These are phyloP conservation scores for Picochlorum costavermella DNA, from an alignment of 139 green algal genomes.

Conservation along the genomic window DNA sequence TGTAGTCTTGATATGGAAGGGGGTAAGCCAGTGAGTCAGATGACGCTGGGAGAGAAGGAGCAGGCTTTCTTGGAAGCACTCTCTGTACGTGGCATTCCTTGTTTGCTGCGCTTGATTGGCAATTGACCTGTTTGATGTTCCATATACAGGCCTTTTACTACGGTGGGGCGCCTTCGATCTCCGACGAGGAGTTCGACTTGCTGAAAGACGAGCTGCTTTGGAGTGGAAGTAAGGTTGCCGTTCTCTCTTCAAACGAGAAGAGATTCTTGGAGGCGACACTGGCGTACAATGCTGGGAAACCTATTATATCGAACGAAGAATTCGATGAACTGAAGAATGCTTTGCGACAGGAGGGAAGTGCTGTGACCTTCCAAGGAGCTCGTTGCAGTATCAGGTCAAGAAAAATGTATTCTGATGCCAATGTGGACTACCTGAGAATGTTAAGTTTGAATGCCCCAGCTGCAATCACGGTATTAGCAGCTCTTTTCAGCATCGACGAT, in stretches of 20 bases:
- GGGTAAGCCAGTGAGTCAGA: constrained; percentile 10
- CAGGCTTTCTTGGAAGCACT: constrained; percentile 72
- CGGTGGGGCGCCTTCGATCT: constrained; percentile 61
- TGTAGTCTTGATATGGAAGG: constrained; percentile 23
- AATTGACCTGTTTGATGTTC: neutral
- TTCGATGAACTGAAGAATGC: constrained; percentile 57
- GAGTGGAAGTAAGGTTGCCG: constrained; percentile 65
- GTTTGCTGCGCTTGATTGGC: neutral
- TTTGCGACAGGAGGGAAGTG: neutral
- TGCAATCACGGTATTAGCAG: constrained; percentile 50
- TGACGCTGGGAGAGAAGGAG: constrained; percentile 76
- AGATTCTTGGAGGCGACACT: constrained; percentile 74
- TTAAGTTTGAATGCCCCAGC: constrained; percentile 76
- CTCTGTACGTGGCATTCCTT: constrained; percentile 16
- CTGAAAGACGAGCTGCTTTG: constrained; percentile 86
- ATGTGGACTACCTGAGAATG: constrained; percentile 76
- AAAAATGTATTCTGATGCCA: constrained; percentile 64
- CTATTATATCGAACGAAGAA: constrained; percentile 73
- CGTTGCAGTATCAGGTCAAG: constrained; percentile 67
- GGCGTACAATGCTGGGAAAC: constrained; percentile 54
- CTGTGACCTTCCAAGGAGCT: constrained; percentile 46
- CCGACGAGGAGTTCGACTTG: constrained; percentile 73
- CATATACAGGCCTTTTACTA: constrained; percentile 55
- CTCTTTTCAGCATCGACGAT: constrained; percentile 74
- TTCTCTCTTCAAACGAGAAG: constrained; percentile 59